Evolutionary conservation across 345 rosid genomes (phyloP).

Genomic region (Sapria himalayana): DNA sequence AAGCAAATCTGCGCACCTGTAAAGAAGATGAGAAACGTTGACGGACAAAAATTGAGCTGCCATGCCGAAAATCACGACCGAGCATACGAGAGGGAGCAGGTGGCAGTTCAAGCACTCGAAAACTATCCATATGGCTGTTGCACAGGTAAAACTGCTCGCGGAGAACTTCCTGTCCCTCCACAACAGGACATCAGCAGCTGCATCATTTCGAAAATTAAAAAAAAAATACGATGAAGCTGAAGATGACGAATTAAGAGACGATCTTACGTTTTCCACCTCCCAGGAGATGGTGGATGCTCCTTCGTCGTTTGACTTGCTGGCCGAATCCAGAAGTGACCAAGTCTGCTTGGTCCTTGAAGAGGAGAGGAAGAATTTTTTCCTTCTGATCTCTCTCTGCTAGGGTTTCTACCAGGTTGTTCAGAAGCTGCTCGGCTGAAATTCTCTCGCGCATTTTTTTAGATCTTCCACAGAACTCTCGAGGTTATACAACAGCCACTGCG

Average conservation of each 20-base stretch:
- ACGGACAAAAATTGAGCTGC: slow-evolving; percentile 67
- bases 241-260: not conserved
- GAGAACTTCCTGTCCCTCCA: slow-evolving; percentile 99
- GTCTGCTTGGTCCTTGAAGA: slow-evolving; percentile 30
- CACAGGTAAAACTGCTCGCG: slow-evolving; percentile 38
- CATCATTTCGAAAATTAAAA: slow-evolving; percentile 6
- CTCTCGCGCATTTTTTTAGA: slow-evolving; percentile 57
- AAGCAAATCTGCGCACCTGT: slow-evolving; percentile 20
- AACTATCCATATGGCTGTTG: slow-evolving; percentile 71
- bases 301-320: slow-evolving; percentile 65
- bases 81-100: slow-evolving; percentile 44
- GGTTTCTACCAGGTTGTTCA: slow-evolving; percentile 42
- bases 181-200: slow-evolving; percentile 95
- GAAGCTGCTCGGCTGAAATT: slow-evolving; percentile 29
- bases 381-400: slow-evolving; percentile 35
- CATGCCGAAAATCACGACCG: slow-evolving; percentile 60
- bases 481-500: too few relatives aligned
- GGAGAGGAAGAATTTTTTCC: slow-evolving; percentile 38
- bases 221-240: not conserved
- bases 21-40: slow-evolving; percentile 49
- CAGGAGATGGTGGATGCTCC: slow-evolving; percentile 45
- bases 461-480: slow-evolving; percentile 6
- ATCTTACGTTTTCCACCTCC: slow-evolving; percentile 83
- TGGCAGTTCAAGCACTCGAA: slow-evolving; percentile 89
- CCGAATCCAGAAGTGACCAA: slow-evolving; percentile 35